Evolutionary conservation across 2,329 filamentous ascomycete species (phyloP), one percentile per base, ranked within the genome.

Genomic region (Septoria linicola): DNA sequence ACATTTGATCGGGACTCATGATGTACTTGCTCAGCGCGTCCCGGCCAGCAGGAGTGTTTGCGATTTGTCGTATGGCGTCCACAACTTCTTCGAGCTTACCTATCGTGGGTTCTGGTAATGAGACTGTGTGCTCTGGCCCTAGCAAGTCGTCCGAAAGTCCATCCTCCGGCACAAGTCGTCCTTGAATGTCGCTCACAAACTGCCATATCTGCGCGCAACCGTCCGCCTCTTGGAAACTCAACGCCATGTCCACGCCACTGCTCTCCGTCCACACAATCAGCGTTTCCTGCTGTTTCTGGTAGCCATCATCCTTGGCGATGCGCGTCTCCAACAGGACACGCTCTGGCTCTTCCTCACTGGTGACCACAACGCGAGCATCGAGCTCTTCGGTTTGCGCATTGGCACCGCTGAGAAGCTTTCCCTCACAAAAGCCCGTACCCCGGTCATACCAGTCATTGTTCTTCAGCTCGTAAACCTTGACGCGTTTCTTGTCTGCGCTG

Each of bases 401-500:
- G 25, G 59, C 55, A 8, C 45, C 41, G 70, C 84, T 80, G 58
- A 85, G 74, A 59, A 87, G 81, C 59, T 84, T 80, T 41, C 91
- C 90, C 54, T 83, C 88, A 71, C 93, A 97, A 72, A 96, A 96
- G 57, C 93, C 93, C 41, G 93, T 99, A 59, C 93, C 93, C 66
- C 92, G 82, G 74, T 99, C 93, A 70, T 92, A 96, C 93, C 93
- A 99, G 82, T 97, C 93, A 80, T 95, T 96, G 75, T 96, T 90
- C 72, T 89, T 89, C 66, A 99, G 81, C 77, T 97, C 93, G 73
- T 99, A 99, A 70, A 99, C 93, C 79, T 99, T 99, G 73, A 97
- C 93, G 79, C 93, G 75, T 68, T 76, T 78, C 66, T 73, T 73
- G 65, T 77, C 75, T 36, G 44, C 41, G 25, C 13, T 27, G 34